phyloP scores from a whole-genome alignment of 2,329 filamentous ascomycete genomes.

The Aureobasidium subglaciale region DNA sequence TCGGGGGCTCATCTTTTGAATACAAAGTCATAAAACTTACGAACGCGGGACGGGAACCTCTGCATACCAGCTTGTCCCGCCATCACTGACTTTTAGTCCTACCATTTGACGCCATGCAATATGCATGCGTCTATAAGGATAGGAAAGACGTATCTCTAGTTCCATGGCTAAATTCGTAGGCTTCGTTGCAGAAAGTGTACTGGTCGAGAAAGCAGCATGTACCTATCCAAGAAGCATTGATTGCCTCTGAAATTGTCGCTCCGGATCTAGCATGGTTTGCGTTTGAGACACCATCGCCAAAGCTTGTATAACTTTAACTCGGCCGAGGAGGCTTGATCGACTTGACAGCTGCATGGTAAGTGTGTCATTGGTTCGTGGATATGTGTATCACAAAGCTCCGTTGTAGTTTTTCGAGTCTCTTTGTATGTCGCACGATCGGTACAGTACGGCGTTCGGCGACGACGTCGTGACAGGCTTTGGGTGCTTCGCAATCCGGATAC shows the following conservation, averaged over 20 bases:
- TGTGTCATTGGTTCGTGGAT: neutral
- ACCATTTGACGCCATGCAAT: too few relatives aligned
- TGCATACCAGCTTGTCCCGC: too few relatives aligned
- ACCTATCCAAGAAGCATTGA: neutral
- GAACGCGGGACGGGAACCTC: too few relatives aligned
- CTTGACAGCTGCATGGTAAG: neutral
- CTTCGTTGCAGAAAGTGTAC: too few relatives aligned
- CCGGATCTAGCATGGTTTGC: neutral
- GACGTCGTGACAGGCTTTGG: neutral
- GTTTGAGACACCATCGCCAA: neutral
- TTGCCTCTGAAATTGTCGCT: neutral
- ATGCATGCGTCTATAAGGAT: too few relatives aligned
- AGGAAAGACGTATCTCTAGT: too few relatives aligned
- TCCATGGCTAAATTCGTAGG: too few relatives aligned
- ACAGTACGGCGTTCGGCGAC: too few relatives aligned
- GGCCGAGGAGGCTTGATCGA: neutral
- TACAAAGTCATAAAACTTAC: too few relatives aligned
- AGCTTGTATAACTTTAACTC: constrained; percentile 5
- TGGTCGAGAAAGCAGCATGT: neutral
- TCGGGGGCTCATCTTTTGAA: too few relatives aligned
- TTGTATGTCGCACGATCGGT: too few relatives aligned
- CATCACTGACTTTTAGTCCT: too few relatives aligned
- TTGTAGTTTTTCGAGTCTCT: neutral
- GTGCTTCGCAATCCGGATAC: neutral
- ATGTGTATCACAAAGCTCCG: neutral